A percentile compares a stretch with the other conserved stretches of the same genome.
Evolutionary conservation across 1,284 basidiomycete species (phyloP).

Genomic region (Pterulicium gracile): DNA sequence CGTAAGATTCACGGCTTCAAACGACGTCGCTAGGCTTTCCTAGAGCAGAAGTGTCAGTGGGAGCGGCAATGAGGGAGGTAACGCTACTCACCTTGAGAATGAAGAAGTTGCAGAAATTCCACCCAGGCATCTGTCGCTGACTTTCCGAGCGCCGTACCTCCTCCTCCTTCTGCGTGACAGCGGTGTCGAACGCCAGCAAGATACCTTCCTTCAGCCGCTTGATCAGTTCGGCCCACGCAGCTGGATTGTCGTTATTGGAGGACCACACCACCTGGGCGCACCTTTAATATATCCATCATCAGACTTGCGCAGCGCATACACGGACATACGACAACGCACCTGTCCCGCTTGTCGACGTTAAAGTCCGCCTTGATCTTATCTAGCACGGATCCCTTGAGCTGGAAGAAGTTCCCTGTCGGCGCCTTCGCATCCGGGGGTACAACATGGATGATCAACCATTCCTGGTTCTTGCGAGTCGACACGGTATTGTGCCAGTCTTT

Average conservation of each 20-base stretch:
- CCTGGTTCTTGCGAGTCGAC: slow-evolving; percentile 66
- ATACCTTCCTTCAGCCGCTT: slow-evolving; percentile 87
- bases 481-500: slow-evolving; percentile 81
- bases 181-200: slow-evolving; percentile 71
- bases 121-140: slow-evolving; percentile 82
- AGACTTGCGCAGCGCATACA: too few relatives aligned
- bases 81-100: slow-evolving; percentile 67
- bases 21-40: slow-evolving; percentile 91
- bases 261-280: slow-evolving; percentile 75
- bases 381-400: slow-evolving; percentile 73
- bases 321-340: slow-evolving; percentile 35
- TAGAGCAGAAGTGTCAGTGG: slow-evolving; percentile 20
- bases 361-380: slow-evolving; percentile 93
- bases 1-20: slow-evolving; percentile 81
- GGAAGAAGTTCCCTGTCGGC: slow-evolving; percentile 60
- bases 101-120: slow-evolving; percentile 97
- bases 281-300: slow-evolving; percentile 26
- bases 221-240: slow-evolving; percentile 83
- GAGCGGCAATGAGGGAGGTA: neutral
- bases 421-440: slow-evolving; percentile 57
- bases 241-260: slow-evolving; percentile 59
- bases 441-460: slow-evolving; percentile 85
- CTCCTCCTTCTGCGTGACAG: slow-evolving; percentile 73
- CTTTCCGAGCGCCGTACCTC: slow-evolving; percentile 81
- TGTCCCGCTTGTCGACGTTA: slow-evolving; percentile 80